A percentile compares a stretch with the other conserved stretches of the same genome.
phyloP scores from a whole-genome alignment of 2,329 filamentous ascomycete species.

The Fusarium sublunatum region DNA sequence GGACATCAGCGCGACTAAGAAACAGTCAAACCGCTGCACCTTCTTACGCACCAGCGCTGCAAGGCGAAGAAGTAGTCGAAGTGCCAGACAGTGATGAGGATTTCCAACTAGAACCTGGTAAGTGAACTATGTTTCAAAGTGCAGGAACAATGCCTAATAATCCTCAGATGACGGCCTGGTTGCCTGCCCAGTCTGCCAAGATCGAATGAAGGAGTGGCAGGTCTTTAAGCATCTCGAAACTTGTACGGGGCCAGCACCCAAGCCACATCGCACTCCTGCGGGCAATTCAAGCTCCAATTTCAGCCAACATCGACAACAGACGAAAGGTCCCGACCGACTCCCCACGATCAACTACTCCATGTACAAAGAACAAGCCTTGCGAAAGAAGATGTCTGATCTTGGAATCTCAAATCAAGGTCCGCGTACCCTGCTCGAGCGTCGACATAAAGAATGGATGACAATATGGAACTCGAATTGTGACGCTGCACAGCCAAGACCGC shows the following conservation, averaged over 20 bases:
- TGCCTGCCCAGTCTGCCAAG: constrained; percentile 83
- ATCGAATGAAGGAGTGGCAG: constrained; percentile 80
- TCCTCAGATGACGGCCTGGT: constrained; percentile 77
- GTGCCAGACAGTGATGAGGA: constrained; percentile 48
- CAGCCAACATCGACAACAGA: constrained; percentile 44
- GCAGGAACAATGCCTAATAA: constrained; percentile 16
- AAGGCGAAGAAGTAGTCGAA: constrained; percentile 43
- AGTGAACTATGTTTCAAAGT: background rate
- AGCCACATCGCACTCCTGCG: constrained; percentile 8
- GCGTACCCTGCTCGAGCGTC: constrained; percentile 76
- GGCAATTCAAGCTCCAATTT: constrained; percentile 23
- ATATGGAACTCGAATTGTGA: constrained; percentile 98
- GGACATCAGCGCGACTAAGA: constrained; percentile 63
- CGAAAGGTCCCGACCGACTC: constrained; percentile 69
- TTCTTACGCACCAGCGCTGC: constrained; percentile 24
- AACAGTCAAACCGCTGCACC: constrained; percentile 55
- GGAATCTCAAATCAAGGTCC: constrained; percentile 79
- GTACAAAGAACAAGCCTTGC: constrained; percentile 80
- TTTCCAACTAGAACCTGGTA: constrained; percentile 47
- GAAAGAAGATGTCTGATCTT: constrained; percentile 83
- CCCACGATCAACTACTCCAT: constrained; percentile 88
- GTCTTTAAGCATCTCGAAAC: constrained; percentile 86
- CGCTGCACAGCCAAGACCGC: constrained; percentile 76
- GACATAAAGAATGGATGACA: constrained; percentile 94
- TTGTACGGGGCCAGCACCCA: constrained; percentile 58